These are phyloP conservation scores for Ganoderma resinaceum DNA, from an alignment of 1,284 basidiomycete species.

Conservation along the genomic window DNA sequence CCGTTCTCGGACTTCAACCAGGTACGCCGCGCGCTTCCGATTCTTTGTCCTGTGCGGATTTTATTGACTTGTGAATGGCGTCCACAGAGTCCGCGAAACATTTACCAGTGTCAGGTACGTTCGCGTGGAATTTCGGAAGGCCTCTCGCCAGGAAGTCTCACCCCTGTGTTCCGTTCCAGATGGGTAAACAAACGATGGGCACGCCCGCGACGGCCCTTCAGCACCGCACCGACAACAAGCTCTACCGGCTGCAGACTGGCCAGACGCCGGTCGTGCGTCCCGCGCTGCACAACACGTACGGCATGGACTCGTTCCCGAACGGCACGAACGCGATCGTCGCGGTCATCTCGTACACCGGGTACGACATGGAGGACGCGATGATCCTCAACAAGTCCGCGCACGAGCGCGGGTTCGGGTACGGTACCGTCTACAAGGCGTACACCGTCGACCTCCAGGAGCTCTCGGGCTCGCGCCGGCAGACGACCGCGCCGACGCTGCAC, in stretches of 20 bases:
- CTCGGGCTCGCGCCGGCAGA: slow-evolving; percentile 66
- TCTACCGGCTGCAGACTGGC: slow-evolving; percentile 95
- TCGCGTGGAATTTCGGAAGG: not conserved
- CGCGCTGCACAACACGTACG: slow-evolving; percentile 92
- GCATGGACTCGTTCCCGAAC: slow-evolving; percentile 98
- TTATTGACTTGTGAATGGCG: slow-evolving; percentile 10
- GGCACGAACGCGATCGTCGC: slow-evolving; percentile 99
- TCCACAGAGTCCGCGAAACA: slow-evolving; percentile 80
- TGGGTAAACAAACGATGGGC: slow-evolving; percentile 99
- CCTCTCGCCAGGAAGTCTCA: not conserved
- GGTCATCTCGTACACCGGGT: slow-evolving; percentile 99
- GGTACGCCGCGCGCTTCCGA: slow-evolving; percentile 44
- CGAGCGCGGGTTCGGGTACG: slow-evolving; percentile 97
- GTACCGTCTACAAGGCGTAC: slow-evolving; percentile 96
- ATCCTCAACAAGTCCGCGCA: slow-evolving; percentile 99
- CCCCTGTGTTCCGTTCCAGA: slow-evolving; percentile 57
- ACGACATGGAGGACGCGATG: slow-evolving; percentile 99
- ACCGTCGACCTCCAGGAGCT: slow-evolving; percentile 91
- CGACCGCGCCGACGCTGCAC: slow-evolving; percentile 68
- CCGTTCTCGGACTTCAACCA: slow-evolving; percentile 98
- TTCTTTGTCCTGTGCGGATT: not conserved
- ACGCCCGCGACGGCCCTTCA: slow-evolving; percentile 93
- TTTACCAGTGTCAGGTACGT: slow-evolving; percentile 85
- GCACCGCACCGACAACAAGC: slow-evolving; percentile 98
- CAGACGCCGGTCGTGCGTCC: slow-evolving; percentile 97